phyloP scores from a whole-genome alignment of 2,329 filamentous ascomycete species.

The Epichloe bromicola region DNA sequence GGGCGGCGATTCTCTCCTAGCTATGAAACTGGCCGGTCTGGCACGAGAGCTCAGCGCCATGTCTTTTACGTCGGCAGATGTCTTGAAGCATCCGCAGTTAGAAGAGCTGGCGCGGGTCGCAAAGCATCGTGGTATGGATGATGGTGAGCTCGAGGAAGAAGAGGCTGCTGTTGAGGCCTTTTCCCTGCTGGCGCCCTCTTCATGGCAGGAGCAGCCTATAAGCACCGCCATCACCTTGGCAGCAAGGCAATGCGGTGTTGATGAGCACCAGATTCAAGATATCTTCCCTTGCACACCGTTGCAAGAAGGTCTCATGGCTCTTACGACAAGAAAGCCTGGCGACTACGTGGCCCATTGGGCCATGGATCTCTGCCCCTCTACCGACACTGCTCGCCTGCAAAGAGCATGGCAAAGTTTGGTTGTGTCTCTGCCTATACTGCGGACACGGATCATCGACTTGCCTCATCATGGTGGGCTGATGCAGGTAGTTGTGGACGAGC shows the following conservation, averaged over 20 bases:
- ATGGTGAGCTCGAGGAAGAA: too few species aligned
- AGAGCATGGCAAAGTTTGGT: neutral
- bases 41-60: neutral
- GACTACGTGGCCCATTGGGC: neutral
- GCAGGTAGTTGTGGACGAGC: neutral
- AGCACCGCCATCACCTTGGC: neutral
- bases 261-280: neutral
- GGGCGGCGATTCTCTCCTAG: neutral
- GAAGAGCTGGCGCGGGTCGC: too few species aligned
- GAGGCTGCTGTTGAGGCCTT: too few species aligned
- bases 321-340: neutral
- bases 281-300: neutral
- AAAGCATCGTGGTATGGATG: too few species aligned
- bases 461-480: neutral
- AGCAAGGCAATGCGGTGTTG: neutral
- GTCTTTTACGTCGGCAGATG: neutral
- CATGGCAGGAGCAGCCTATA: too few species aligned
- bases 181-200: neutral
- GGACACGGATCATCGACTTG: neutral
- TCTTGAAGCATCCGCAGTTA: too few species aligned
- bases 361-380: neutral
- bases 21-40: neutral
- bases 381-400: neutral
- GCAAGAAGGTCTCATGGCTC: constrained; percentile 2
- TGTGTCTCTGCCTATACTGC: neutral